These are phyloP conservation scores for Leccinellum rugosiceps DNA, from an alignment of 768 basidiomycete genomes.

Conservation along the genomic window DNA sequence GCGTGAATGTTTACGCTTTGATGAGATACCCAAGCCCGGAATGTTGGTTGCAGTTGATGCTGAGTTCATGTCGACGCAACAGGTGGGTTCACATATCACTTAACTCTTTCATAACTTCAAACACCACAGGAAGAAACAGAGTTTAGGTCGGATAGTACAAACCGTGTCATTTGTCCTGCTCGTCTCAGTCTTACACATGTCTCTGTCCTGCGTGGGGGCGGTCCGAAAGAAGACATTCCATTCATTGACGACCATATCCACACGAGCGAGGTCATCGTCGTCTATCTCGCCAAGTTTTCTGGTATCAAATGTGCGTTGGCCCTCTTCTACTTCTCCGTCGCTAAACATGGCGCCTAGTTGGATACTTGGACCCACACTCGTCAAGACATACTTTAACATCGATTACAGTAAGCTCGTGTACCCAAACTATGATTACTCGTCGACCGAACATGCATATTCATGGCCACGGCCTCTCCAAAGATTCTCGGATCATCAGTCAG, in stretches of 20 bases:
- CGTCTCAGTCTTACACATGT: constrained; percentile 92
- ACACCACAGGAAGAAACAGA: constrained; percentile 83
- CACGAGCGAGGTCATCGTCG: constrained; percentile 91
- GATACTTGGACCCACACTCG: constrained; percentile 83
- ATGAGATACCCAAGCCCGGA: constrained; percentile 82
- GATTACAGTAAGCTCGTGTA: constrained; percentile 96
- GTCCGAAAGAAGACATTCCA: constrained; percentile 74
- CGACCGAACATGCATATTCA: constrained; percentile 93
- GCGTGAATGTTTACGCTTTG: constrained; percentile 66
- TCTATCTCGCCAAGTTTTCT: constrained; percentile 96
- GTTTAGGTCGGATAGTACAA: constrained; percentile 90
- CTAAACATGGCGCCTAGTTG: constrained; percentile 48
- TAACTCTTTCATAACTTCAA: neutral
- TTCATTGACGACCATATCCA: constrained; percentile 99
- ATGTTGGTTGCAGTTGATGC: constrained; percentile 94
- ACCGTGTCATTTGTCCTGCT: constrained; percentile 87
- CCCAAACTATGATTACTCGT: constrained; percentile 94
- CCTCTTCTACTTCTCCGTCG: neutral
- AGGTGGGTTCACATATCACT: constrained; percentile 41
- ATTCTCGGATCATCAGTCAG: constrained; percentile 96
- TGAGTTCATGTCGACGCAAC: constrained; percentile 96
- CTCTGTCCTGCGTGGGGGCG: constrained; percentile 87
- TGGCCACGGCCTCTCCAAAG: constrained; percentile 97
- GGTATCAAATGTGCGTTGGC: constrained; percentile 80
- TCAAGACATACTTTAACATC: constrained; percentile 91